phyloP scores from a whole-genome alignment of 352 stramenopile species.

The Blastocystis hominis region DNA sequence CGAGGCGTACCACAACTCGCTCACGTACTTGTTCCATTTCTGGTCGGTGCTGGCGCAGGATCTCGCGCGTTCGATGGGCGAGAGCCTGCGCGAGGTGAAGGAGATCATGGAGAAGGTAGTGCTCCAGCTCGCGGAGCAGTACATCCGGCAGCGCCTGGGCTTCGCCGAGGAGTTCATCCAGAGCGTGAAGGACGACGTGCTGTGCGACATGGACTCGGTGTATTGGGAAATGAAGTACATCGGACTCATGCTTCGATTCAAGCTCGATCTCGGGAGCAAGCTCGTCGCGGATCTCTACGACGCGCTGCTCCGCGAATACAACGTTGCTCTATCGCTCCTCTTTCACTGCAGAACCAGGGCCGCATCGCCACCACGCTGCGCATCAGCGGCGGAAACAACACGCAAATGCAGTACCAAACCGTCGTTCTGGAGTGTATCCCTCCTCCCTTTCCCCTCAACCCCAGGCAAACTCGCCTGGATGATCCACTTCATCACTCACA shows the following conservation, averaged over 20 bases:
- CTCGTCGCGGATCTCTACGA: constrained; percentile 7
- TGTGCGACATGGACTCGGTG: not conserved
- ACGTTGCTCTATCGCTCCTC: not conserved
- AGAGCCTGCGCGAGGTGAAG: not conserved
- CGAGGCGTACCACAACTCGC: not conserved
- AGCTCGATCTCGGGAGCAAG: not conserved
- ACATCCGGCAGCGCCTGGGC: not conserved
- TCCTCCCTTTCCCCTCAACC: not conserved
- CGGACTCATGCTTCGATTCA: not conserved
- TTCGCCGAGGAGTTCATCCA: not conserved
- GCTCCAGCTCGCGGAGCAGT: not conserved
- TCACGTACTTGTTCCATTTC: constrained; percentile 11
- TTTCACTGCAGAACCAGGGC: not conserved
- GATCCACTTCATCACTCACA: not conserved
- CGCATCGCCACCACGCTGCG: constrained; percentile 19
- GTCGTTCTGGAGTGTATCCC: not conserved
- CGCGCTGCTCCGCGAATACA: not conserved
- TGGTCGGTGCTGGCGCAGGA: not conserved
- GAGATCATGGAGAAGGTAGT: not conserved
- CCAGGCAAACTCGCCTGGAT: constrained; percentile 42
- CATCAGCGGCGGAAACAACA: not conserved
- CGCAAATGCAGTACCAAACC: not conserved
- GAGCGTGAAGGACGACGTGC: not conserved
- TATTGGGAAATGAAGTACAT: not conserved
- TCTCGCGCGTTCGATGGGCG: not conserved